Evolutionary conservation across 805 yeast genomes (phyloP), one percentile per base, ranked within the genome.

Genomic region (Nakazawaea laoshanensis): DNA sequence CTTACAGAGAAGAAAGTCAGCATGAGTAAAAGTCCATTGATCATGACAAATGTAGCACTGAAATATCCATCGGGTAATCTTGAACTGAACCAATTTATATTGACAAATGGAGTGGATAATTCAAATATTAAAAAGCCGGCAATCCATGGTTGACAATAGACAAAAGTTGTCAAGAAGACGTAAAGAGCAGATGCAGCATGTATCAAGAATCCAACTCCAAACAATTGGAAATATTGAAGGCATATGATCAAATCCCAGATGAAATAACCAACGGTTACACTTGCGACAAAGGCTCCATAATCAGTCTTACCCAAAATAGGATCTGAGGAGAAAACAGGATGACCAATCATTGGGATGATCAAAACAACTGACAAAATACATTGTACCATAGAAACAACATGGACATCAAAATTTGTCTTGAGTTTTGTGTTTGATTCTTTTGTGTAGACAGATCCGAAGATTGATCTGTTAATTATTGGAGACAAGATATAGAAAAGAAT

Each of bases 61-160:
- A 85, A 64, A 3, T 74, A 55, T 3, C 81, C 83, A 1, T 65
- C 65, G 1, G 95, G 92, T 12, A 87, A 62, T 46, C 83, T 78
- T 20, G 81, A 68, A 21, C 86, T 77, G 55, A 80, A 88, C 96
- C 96, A 92, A 55, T 92, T 85, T 50, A 84, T 53, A 56, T 92
- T 94, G 41, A 92, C 95, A 57, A 92, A 92, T 7, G 97, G 97
- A 2, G 96, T 84, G 29, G 94, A 80, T 25, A 83, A 67, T 58
- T 92, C 98, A 55, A 82, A 92, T 31, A 83, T 52, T 46, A 92
- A 65, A 52, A 88, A 92, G 14, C 78, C 74, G 1, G 95, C 89
- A 18, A 83, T 70, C 74, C 82, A 80, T 32, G 87, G 80, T 55
- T 79, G 75, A 50, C 85, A 73, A 54, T 77, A 83, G 20, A 63